These are phyloP conservation scores for Nematocida ironsii DNA, from an alignment of 371 early-diverging fungal genomes.

Conservation along the genomic window DNA sequence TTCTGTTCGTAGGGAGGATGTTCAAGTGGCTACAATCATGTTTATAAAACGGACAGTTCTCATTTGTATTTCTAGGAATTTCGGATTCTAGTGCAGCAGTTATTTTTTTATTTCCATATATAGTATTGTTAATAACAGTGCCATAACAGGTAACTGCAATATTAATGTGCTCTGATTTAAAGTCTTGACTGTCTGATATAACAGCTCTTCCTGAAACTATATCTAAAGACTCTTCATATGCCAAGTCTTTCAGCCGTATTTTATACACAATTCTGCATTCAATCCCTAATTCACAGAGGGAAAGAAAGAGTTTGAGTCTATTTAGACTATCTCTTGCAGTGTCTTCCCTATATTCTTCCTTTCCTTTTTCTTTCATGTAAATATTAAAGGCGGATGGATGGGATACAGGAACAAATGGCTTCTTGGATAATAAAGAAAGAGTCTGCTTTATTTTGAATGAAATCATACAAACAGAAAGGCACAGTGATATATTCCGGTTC, in stretches of 20 bases:
- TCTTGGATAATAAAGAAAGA: neutral
- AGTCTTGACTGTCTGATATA: conserved; percentile 1
- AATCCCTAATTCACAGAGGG: conserved; percentile 7
- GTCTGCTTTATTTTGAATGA: conserved; percentile 18
- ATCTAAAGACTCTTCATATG: conserved; percentile 10
- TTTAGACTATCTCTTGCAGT: neutral
- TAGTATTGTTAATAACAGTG: conserved; percentile 32
- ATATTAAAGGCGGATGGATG: conserved; percentile 46
- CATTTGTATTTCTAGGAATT: neutral
- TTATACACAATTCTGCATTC: conserved; percentile 22
- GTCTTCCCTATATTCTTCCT: neutral
- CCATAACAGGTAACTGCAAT: conserved; percentile 5
- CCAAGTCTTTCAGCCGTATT: neutral
- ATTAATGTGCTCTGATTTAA: neutral
- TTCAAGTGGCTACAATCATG: conserved; percentile 23
- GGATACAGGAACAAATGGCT: neutral
- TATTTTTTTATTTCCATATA: conserved; percentile 11
- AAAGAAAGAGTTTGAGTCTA: conserved; percentile 6
- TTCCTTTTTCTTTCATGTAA: conserved; percentile 32
- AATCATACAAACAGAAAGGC: neutral
- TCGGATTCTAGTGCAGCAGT: neutral
- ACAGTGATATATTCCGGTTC: neutral
- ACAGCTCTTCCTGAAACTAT: conserved; percentile 38
- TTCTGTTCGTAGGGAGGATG: conserved; percentile 11
- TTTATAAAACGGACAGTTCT: conserved; percentile 3